Percentiles rank a stretch among this genome's conserved stretches.
phyloP scores from a whole-genome alignment of 78 protist genomes.

The Chrysochromulina parva region DNA sequence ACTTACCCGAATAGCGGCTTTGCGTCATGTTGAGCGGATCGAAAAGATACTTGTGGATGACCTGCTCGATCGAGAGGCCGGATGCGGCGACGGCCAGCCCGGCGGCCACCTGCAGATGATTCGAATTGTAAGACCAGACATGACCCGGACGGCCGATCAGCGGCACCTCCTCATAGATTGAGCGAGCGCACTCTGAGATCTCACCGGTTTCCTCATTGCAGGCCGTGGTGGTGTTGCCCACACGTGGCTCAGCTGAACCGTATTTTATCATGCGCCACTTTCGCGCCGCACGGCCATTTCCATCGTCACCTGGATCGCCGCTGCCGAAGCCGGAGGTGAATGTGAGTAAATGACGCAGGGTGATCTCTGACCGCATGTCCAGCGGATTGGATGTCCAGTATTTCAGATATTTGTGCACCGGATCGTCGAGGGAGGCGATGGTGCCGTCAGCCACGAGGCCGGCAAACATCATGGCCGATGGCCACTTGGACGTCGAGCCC shows the following conservation, averaged over 20 bases:
- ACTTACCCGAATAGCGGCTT: neutral
- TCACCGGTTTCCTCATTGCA: no score
- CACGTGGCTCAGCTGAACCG: no score
- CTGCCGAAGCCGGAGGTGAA: neutral
- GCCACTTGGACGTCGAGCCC: constrained; percentile 7
- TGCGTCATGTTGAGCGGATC: neutral
- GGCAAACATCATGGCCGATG: neutral
- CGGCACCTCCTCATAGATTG: neutral
- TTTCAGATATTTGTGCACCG: neutral
- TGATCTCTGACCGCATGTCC: neutral
- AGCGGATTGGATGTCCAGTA: neutral
- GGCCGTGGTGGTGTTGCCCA: no score
- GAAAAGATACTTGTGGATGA: neutral
- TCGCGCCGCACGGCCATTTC: neutral
- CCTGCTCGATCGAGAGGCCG: neutral
- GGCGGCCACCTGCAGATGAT: neutral
- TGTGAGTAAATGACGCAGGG: neutral
- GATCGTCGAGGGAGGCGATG: neutral
- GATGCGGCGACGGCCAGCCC: neutral
- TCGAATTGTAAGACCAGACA: neutral
- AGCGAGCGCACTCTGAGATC: neutral
- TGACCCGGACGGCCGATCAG: neutral
- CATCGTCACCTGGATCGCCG: neutral
- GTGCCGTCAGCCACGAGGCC: constrained; percentile 13
- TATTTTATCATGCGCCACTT: no score